A percentile compares a stretch with the other conserved stretches of the same genome.
Evolutionary conservation across 257 asterid species (phyloP).

Genomic region (Plantago major): DNA sequence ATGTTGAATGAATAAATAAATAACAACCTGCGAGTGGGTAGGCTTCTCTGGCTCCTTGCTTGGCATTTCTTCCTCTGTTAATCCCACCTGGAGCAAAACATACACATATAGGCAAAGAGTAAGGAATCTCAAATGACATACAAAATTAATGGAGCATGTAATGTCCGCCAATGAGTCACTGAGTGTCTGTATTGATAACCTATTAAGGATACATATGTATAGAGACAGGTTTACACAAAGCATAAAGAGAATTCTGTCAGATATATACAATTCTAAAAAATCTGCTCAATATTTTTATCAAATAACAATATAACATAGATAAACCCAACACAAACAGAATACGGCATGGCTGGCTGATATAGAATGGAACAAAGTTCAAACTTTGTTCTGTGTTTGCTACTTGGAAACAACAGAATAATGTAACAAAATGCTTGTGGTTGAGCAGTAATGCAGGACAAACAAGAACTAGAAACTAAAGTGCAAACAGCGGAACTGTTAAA

Average conservation of each 20-base stretch:
- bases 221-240: neutral
- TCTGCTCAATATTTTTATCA: neutral
- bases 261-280: neutral
- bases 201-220: neutral
- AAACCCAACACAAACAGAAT: neutral
- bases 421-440: neutral
- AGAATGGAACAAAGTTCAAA: neutral
- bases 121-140: neutral
- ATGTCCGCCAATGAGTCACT: neutral
- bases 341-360: neutral
- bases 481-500: neutral
- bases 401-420: neutral
- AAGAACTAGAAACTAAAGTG: neutral
- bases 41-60: constrained; percentile 74
- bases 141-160: neutral
- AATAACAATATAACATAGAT: neutral
- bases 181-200: too few relatives aligned
- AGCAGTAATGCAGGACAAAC: constrained; percentile 1
- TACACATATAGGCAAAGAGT: constrained; percentile 2
- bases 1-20: constrained; percentile 4
- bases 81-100: constrained; percentile 61
- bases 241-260: neutral
- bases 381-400: neutral
- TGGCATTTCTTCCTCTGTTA: constrained; percentile 75
- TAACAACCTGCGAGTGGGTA: constrained; percentile 55